phyloP scores from a whole-genome alignment of 2,329 filamentous ascomycete genomes.

The Endoconidiophora polonica region DNA sequence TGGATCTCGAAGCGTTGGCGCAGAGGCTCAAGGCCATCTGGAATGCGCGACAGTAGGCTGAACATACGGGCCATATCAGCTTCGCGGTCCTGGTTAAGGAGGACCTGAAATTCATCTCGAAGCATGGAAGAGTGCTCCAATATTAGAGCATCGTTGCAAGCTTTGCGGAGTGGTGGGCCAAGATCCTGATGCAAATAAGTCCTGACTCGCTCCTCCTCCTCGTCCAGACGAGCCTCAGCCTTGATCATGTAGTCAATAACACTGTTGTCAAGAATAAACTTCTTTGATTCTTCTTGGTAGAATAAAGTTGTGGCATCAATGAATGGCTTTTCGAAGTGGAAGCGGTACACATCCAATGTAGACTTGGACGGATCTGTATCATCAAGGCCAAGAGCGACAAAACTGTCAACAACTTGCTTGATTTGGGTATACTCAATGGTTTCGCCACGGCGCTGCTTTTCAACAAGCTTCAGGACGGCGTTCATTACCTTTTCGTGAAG shows the following conservation, averaged over 20 bases:
- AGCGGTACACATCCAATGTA: slow-evolving; percentile 85
- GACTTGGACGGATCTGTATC: slow-evolving; percentile 86
- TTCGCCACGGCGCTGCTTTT: slow-evolving; percentile 93
- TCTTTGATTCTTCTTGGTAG: slow-evolving; percentile 81
- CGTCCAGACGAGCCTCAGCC: slow-evolving; percentile 71
- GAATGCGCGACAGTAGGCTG: slow-evolving; percentile 71
- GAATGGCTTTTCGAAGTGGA: slow-evolving; percentile 86
- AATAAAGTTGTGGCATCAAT: slow-evolving; percentile 68
- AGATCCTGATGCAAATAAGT: slow-evolving; percentile 90
- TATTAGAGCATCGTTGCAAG: slow-evolving; percentile 79
- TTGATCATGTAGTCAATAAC: slow-evolving; percentile 99
- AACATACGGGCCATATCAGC: slow-evolving; percentile 97
- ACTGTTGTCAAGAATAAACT: slow-evolving; percentile 90
- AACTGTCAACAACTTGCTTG: slow-evolving; percentile 92
- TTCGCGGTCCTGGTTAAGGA: slow-evolving; percentile 85
- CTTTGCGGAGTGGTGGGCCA: slow-evolving; percentile 63
- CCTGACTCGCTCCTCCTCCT: slow-evolving; percentile 86
- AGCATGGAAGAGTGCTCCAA: slow-evolving; percentile 73
- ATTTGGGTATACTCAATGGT: slow-evolving; percentile 96
- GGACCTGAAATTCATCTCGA: slow-evolving; percentile 84
- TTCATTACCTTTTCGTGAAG: slow-evolving; percentile 86
- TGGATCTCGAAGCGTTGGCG: slow-evolving; percentile 79
- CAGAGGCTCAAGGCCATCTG: slow-evolving; percentile 79
- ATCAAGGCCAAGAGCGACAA: slow-evolving; percentile 85
- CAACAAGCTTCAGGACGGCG: slow-evolving; percentile 82